Conservation (phyloP, 2,329 filamentous ascomycete species). For the Camillea tinctor region DNA sequence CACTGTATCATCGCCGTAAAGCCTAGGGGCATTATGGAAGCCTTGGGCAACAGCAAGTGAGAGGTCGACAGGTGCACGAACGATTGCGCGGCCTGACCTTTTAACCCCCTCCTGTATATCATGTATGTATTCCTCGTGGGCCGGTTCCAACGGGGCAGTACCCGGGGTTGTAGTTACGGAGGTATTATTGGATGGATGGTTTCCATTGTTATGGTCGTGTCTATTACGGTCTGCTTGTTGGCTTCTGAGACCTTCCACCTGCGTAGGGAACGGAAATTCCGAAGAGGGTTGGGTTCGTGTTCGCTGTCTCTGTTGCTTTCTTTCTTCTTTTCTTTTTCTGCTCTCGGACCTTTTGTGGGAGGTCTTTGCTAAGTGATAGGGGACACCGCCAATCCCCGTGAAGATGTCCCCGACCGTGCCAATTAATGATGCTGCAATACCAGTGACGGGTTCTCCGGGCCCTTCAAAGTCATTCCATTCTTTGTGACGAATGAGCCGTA, state of each 20-base stretch:
- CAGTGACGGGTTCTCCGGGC: constrained; percentile 70
- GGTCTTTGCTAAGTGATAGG: constrained; percentile 58
- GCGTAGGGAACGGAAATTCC: constrained; percentile 21
- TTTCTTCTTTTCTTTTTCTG: constrained; percentile 43
- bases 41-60: constrained; percentile 63
- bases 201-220: background rate
- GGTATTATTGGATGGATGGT: constrained; percentile 2
- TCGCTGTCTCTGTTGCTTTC: constrained; percentile 23
- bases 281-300: constrained; percentile 14
- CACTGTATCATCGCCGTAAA: constrained; percentile 71
- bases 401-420: constrained; percentile 58
- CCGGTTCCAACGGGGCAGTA: constrained; percentile 29
- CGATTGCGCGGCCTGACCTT: constrained; percentile 51
- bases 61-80: constrained; percentile 59
- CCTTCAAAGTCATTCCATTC: constrained; percentile 80
- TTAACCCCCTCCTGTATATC: constrained; percentile 53
- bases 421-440: constrained; percentile 60
- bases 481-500: constrained; percentile 63
- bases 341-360: constrained; percentile 53
- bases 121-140: constrained; percentile 43
- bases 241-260: constrained; percentile 3
- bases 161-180: constrained; percentile 27
- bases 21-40: constrained; percentile 67
- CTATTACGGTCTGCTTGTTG: background rate
- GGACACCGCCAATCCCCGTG: constrained; percentile 63